Base-by-base conservation (phyloP, 1,284 basidiomycete genomes). In the Phellinidium pouzarii region DNA sequence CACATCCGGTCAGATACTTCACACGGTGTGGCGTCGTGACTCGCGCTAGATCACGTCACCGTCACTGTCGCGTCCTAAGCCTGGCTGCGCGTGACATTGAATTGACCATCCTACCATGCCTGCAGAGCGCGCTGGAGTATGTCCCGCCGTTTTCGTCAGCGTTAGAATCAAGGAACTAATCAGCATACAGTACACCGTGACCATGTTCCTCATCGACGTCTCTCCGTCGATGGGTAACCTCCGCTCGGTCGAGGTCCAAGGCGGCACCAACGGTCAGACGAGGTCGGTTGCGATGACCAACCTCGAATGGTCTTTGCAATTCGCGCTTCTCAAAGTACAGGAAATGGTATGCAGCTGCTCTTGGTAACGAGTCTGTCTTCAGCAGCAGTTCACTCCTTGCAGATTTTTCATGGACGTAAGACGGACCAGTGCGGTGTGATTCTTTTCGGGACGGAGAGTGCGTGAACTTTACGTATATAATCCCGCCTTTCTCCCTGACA, bases 371-470 rank as follows among this genome's bases (percentile, higher is more conserved):
- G 7, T 29, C 48, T 42, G 36, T 44, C 41, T 56, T 37, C 48
- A 48, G 43, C 48, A 50, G 34, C 2, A 44, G 12, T 31, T 26
- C 20, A n/a, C n/a, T n/a, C 22, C 20, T 17, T 20, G 31, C 48
- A 17, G 92, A 91, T 96, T 56, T 91, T 84, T 64, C 82, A 87
- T 59, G 88, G 84, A 4, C 75, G 93, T 41, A 96, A 96, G 72
- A 95, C 94, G 8, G 93, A 95, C 62, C 83, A 90, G 61, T 92
- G 91, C 62, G 90, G 88, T 17, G 79, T 97, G 29, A 78, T 95
- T 44, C 70, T 86, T 3, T 94, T 91, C 62, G 93, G 93, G 11
- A 80, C 84, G 5, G 82, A 90, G 65, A 77, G 91, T 87, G 61
- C 57, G 65, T 64, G 7, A 2, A 6, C 12, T 20, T 31, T 48